A percentile compares a stretch with the other conserved stretches of the same genome.
These are phyloP conservation scores for Leishmania gerbilli DNA, from an alignment of 208 protist genomes.

Conservation along the genomic window DNA sequence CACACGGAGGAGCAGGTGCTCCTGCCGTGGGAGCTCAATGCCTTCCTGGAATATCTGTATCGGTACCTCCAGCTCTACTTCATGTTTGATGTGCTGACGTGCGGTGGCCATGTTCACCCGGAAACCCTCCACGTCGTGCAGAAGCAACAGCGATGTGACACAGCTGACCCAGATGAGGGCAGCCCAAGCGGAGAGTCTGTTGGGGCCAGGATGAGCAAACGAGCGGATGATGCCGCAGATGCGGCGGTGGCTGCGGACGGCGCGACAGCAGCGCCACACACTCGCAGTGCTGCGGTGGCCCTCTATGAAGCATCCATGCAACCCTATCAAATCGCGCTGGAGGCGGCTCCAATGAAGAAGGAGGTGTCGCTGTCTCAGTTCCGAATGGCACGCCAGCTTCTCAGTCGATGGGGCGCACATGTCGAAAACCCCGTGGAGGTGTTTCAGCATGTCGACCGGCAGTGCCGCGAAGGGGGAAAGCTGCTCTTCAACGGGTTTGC, in stretches of 20 bases:
- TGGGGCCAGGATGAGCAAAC: not conserved
- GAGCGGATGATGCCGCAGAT: not conserved
- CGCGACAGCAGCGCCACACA: not conserved
- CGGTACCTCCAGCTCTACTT: slow-evolving; percentile 80
- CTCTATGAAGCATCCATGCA: slow-evolving; percentile 28
- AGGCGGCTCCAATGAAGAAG: slow-evolving; percentile 32
- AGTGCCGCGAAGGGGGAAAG: slow-evolving; percentile 20
- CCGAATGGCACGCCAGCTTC: slow-evolving; percentile 25
- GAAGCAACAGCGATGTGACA: slow-evolving; percentile 25
- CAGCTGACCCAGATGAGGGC: not conserved
- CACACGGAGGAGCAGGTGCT: slow-evolving; percentile 62
- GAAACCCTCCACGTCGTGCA: slow-evolving; percentile 36
- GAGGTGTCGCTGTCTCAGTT: slow-evolving; percentile 45
- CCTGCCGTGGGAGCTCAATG: slow-evolving; percentile 44
- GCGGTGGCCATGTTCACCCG: slow-evolving; percentile 29
- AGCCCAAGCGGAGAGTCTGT: not conserved
- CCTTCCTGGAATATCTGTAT: slow-evolving; percentile 68
- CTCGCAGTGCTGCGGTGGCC: slow-evolving; percentile 17
- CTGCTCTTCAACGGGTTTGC: slow-evolving; percentile 61
- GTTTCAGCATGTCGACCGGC: slow-evolving; percentile 33
- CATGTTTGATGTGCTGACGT: slow-evolving; percentile 80
- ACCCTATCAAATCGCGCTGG: slow-evolving; percentile 33
- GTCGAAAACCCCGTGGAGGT: slow-evolving; percentile 39
- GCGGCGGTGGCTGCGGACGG: not conserved
- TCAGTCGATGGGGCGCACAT: slow-evolving; percentile 55